Evolutionary conservation across 306 rosid species (phyloP).

Genomic region (Calophaca sinica): DNA sequence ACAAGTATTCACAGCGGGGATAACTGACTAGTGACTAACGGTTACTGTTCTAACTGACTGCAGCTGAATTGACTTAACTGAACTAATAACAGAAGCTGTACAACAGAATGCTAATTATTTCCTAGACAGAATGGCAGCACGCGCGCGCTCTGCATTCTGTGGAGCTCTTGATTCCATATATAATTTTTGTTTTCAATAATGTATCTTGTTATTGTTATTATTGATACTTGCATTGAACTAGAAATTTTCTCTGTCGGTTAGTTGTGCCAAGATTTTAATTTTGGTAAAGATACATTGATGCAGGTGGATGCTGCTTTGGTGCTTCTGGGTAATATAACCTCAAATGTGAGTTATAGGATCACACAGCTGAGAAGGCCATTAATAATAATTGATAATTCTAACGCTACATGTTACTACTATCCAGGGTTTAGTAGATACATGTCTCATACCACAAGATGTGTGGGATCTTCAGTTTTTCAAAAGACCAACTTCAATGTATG

Average conservation of each 20-base stretch:
- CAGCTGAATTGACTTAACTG: too few species aligned
- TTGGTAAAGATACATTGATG: slow-evolving; percentile 48
- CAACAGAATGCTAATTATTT: too few species aligned
- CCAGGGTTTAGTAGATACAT: slow-evolving; percentile 69
- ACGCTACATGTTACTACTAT: slow-evolving; percentile 51
- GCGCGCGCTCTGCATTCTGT: too few species aligned
- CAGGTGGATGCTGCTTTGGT: slow-evolving; percentile 88
- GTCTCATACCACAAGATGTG: slow-evolving; percentile 82
- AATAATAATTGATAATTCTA: slow-evolving; percentile 35
- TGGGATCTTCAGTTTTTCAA: slow-evolving; percentile 93
- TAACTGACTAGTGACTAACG: too few species aligned
- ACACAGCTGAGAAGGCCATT: slow-evolving; percentile 23
- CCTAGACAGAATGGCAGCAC: too few species aligned
- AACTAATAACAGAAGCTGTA: too few species aligned
- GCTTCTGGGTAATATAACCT: slow-evolving; percentile 82
- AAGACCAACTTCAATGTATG: slow-evolving; percentile 76
- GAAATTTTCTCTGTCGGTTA: background rate
- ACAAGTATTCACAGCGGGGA: too few species aligned
- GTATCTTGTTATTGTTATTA: background rate
- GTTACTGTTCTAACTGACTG: too few species aligned
- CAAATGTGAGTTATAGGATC: slow-evolving; percentile 69
- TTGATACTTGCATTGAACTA: slow-evolving; percentile 6
- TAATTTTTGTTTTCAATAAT: background rate
- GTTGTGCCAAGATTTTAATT: slow-evolving; percentile 36
- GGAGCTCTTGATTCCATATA: background rate